phyloP scores from a whole-genome alignment of 495 filamentous ascomycete species.

The Aspergillus cristatus region DNA sequence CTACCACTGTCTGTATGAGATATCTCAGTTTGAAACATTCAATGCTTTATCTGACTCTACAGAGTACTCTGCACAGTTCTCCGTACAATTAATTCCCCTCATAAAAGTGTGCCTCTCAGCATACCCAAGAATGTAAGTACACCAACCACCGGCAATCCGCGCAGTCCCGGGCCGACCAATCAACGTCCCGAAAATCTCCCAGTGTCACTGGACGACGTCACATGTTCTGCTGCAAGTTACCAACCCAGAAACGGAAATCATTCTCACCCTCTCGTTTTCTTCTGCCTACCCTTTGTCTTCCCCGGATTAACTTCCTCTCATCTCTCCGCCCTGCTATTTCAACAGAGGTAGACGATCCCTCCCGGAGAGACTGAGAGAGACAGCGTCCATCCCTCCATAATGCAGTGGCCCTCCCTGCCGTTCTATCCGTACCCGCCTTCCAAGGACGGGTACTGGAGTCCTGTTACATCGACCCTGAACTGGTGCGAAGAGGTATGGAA shows the following conservation, averaged over 20 bases:
- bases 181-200: background rate
- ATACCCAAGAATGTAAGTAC: too few species aligned
- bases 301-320: background rate
- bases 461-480: slow-evolving; percentile 82
- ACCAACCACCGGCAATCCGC: background rate
- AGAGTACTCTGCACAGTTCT: too few species aligned
- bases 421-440: slow-evolving; percentile 61
- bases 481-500: slow-evolving; percentile 81
- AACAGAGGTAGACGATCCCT: slow-evolving; percentile 2
- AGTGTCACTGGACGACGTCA: slow-evolving; percentile 1
- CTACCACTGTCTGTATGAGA: too few species aligned
- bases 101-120: too few species aligned
- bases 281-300: slow-evolving; percentile 3
- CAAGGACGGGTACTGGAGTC: slow-evolving; percentile 66
- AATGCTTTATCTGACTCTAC: too few species aligned
- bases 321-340: background rate
- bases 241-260: background rate
- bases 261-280: slow-evolving; percentile 3
- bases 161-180: background rate
- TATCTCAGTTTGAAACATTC: too few species aligned
- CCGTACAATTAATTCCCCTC: too few species aligned
- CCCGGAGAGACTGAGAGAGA: too few species aligned
- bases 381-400: slow-evolving; percentile 9
- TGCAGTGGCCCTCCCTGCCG: slow-evolving; percentile 35
- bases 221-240: background rate